Percentiles rank a stretch among this genome's conserved stretches.
These are phyloP conservation scores for Suillus paluster DNA, from an alignment of 768 basidiomycete genomes.

Conservation along the genomic window DNA sequence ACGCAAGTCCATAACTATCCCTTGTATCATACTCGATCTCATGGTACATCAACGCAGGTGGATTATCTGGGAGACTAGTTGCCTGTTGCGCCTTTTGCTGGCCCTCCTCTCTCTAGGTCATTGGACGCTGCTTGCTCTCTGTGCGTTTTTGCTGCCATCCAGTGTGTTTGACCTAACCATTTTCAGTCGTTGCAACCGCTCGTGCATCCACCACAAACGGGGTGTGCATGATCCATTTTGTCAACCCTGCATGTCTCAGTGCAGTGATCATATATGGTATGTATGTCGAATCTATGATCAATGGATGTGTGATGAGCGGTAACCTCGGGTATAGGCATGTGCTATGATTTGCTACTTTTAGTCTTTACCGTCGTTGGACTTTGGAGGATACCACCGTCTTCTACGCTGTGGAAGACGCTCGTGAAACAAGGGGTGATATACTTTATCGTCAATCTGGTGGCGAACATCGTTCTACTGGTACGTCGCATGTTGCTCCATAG, in stretches of 20 bases:
- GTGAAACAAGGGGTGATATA: not conserved
- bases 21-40: not conserved
- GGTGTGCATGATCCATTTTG: not conserved
- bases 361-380: not conserved
- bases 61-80: slow-evolving; percentile 1
- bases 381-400: not conserved
- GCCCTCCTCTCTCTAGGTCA: not conserved
- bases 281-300: not conserved
- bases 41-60: not conserved
- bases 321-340: not conserved
- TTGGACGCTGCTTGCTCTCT: not conserved
- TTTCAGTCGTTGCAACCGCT: not conserved
- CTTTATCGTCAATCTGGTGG: not conserved
- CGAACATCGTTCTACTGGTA: not conserved
- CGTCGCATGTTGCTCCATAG: not conserved
- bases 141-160: not conserved
- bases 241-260: not conserved
- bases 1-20: not conserved
- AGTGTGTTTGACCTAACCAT: not conserved
- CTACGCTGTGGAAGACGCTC: not conserved
- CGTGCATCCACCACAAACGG: not conserved
- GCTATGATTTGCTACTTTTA: not conserved
- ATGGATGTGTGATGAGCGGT: not conserved
- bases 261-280: not conserved
- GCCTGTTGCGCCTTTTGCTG: not conserved